Conservation (phyloP, 2,329 filamentous ascomycete genomes). For the Calonectria multiphialidica region DNA sequence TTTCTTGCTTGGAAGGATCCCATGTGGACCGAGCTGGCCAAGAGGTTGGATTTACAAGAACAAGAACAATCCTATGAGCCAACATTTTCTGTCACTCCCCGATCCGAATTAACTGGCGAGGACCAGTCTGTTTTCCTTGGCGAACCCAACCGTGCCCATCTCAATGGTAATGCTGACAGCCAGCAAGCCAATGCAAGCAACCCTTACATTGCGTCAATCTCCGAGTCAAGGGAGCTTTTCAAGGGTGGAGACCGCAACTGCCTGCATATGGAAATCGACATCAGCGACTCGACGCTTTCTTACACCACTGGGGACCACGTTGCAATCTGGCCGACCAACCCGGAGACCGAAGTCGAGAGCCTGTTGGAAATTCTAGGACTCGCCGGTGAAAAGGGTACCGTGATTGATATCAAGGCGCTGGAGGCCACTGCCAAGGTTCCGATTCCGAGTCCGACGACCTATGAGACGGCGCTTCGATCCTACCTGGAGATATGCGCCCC, state of each 20-base stretch:
- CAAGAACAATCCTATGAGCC: conserved; percentile 97
- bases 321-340: conserved; percentile 95
- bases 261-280: conserved; percentile 93
- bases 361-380: conserved; percentile 86
- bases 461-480: conserved; percentile 91
- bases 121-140: conserved; percentile 90
- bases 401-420: conserved; percentile 89
- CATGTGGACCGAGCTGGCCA: conserved; percentile 90
- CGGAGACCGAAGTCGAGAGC: conserved; percentile 90
- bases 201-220: conserved; percentile 96
- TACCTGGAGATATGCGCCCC: conserved; percentile 97
- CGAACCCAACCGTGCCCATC: conserved; percentile 95
- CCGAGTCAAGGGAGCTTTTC: conserved; percentile 91
- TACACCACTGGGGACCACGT: conserved; percentile 99
- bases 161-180: conserved; percentile 84
- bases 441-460: conserved; percentile 96
- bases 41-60: conserved; percentile 90
- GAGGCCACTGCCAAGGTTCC: conserved; percentile 97
- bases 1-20: conserved; percentile 99
- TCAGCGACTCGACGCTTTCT: conserved; percentile 86
- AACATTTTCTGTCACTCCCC: conserved; percentile 84
- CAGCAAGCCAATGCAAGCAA: conserved; percentile 92
- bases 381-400: conserved; percentile 79
- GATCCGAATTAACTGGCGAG: conserved; percentile 78
- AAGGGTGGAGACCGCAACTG: conserved; percentile 91